Evolutionary conservation across 148 eudicot species (phyloP), one percentile per base, ranked within the genome.

Genomic region (Rhododendron kiyosumense): DNA sequence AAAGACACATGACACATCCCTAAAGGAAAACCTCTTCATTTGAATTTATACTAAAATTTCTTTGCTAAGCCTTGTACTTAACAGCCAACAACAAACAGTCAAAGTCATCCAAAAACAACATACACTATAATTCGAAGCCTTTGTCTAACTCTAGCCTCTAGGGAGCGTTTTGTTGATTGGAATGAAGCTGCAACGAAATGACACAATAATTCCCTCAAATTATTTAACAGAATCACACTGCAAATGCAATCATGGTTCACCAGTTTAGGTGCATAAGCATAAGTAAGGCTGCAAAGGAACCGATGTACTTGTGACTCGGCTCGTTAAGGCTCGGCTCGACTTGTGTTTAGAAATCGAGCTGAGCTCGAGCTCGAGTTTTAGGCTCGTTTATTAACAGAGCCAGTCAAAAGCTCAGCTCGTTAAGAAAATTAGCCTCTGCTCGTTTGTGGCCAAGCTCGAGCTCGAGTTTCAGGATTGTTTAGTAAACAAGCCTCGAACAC

Each of bases 51-150:
- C 49, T 9, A 59, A 59, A 59, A 20, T 26, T 22, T 78, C 51
- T 18, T 78, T 43, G 57, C 81, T 24, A 28, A 79, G 59, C 30
- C 57, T 46, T 20, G 59, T 48, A 49, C 46, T 5, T 12, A 46
- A 10, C 57, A 24, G 46, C 15, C 82, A 77, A 43, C 80, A 77
- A 77, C 49, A 79, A 79, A 48, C 82, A 48, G 82, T 24, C 82
- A 79, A 51, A 79, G 59, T 48, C 52, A 24, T 30, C 26, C 34
- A 59, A 79, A 38, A 49, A 79, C 28, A 24, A 77, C 51, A 32
- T 28, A 67, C 13, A 24, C 30, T 59, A n/a, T 14, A 80, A n/a
- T 49, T 79, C 20, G 17, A 18, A 11, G 59, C 17, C 28, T 79
- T 79, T 69, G 36, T 30, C 36, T n/a, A 48, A 48, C 18, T 80